A percentile compares a stretch with the other conserved stretches of the same genome.
Evolutionary conservation across 495 filamentous ascomycete species (phyloP).

Genomic region (Echria macrotheca): DNA sequence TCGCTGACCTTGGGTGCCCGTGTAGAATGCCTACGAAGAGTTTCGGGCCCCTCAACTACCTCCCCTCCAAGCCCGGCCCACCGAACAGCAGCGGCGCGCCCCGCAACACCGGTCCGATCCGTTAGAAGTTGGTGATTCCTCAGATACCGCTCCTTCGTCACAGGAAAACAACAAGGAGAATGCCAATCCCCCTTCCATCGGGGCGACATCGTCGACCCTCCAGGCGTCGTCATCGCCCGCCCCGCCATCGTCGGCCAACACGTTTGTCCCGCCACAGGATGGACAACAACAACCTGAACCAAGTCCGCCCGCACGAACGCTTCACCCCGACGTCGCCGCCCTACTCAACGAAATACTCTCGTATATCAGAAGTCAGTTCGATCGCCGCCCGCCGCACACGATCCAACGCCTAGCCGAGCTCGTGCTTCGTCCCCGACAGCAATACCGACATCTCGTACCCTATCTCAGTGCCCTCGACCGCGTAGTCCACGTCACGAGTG

Average conservation of each 20-base stretch:
- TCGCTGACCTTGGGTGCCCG: too few relatives aligned
- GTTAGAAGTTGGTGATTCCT: constrained; percentile 41
- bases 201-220: constrained; percentile 16
- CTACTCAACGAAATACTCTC: constrained; percentile 62
- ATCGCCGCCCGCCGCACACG: constrained; percentile 77
- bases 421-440: constrained; percentile 65
- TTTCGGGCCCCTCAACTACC: constrained; percentile 42
- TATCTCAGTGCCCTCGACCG: constrained; percentile 90
- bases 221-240: neutral
- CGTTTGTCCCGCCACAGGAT: constrained; percentile 1
- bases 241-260: constrained; percentile 1
- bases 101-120: too few relatives aligned
- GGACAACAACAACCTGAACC: constrained; percentile 9
- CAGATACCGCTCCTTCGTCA: constrained; percentile 27
- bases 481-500: constrained; percentile 85
- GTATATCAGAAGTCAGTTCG: constrained; percentile 64
- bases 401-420: constrained; percentile 91
- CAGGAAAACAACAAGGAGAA: constrained; percentile 48
- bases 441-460: constrained; percentile 74
- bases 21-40: constrained; percentile 36
- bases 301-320: constrained; percentile 19
- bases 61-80: too few relatives aligned
- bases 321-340: constrained; percentile 59
- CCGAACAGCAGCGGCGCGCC: too few relatives aligned
- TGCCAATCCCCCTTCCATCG: constrained; percentile 20